Conservation (phyloP, 495 filamentous ascomycete genomes). For the Talaromyces ruber region DNA sequence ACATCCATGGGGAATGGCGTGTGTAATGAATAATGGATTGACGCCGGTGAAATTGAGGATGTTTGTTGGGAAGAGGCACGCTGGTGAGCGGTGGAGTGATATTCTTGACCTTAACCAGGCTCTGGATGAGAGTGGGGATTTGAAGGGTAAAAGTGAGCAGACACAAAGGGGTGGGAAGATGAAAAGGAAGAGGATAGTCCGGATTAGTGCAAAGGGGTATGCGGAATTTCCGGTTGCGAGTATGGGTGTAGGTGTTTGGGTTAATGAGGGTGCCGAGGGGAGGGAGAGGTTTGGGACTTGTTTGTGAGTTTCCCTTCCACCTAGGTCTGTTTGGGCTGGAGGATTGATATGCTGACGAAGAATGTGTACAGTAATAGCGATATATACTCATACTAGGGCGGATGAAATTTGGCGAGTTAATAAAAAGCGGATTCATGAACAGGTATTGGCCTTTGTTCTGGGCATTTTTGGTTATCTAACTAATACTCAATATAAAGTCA, state of each 20-base stretch:
- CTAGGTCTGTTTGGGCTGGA: not conserved
- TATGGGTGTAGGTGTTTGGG: slow-evolving; percentile 52
- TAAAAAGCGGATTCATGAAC: not conserved
- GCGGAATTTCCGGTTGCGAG: slow-evolving; percentile 43
- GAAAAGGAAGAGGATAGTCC: slow-evolving; percentile 26
- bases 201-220: slow-evolving; percentile 47
- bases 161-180: not conserved
- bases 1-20: slow-evolving; percentile 44
- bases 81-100: slow-evolving; percentile 54
- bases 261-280: slow-evolving; percentile 44
- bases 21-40: slow-evolving; percentile 49
- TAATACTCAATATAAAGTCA: not conserved
- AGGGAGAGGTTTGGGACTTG: slow-evolving; percentile 32
- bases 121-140: not conserved
- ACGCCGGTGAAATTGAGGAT: slow-evolving; percentile 39
- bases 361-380: slow-evolving; percentile 3
- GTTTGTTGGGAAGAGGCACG: slow-evolving; percentile 51
- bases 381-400: slow-evolving; percentile 2
- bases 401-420: not conserved
- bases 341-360: not conserved
- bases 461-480: not conserved
- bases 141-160: not conserved
- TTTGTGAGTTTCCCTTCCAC: slow-evolving; percentile 19
- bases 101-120: slow-evolving; percentile 27
- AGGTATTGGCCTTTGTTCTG: not conserved